A percentile compares a stretch with the other conserved stretches of the same genome.
Conservation (phyloP, 169 alveolate species). For the Cryptosporidium felis region DNA sequence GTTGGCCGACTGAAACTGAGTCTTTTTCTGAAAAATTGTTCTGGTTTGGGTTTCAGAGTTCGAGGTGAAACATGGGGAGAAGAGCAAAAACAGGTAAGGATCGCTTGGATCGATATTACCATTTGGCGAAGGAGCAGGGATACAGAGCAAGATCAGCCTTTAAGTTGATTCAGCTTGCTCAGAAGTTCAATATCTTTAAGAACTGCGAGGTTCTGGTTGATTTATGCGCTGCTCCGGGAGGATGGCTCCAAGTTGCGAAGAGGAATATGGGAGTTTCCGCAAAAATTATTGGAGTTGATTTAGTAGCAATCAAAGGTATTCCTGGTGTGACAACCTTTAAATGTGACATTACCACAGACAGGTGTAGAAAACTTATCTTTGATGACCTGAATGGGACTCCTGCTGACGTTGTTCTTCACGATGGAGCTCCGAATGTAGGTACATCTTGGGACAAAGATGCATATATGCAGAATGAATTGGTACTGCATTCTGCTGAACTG, state of each 20-base stretch:
- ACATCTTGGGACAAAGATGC: slow-evolving; percentile 98
- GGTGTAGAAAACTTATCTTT: slow-evolving; percentile 73
- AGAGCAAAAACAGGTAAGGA: slow-evolving; percentile 88
- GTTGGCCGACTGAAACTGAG: no score
- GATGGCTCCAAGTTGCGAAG: slow-evolving; percentile 97
- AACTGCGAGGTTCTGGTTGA: slow-evolving; percentile 87
- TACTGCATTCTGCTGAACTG: slow-evolving; percentile 90
- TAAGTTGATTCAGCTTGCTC: slow-evolving; percentile 95
- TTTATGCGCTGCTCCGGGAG: slow-evolving; percentile 99
- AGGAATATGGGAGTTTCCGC: slow-evolving; percentile 92
- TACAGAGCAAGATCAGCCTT: slow-evolving; percentile 99
- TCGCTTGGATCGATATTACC: slow-evolving; percentile 94
- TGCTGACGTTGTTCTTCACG: slow-evolving; percentile 98
- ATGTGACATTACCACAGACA: slow-evolving; percentile 93
- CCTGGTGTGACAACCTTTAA: slow-evolving; percentile 93
- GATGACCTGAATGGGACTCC: slow-evolving; percentile 82
- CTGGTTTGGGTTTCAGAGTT: no score
- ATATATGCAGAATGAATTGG: slow-evolving; percentile 94
- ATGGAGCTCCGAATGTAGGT: slow-evolving; percentile 99
- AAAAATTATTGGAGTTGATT: slow-evolving; percentile 96
- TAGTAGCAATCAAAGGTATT: slow-evolving; percentile 96
- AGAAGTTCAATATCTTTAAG: slow-evolving; percentile 89
- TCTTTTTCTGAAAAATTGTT: no score
- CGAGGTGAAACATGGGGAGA: slow-evolving; percentile 81
- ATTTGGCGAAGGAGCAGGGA: slow-evolving; percentile 98